These are phyloP conservation scores for Postia placenta DNA, from an alignment of 768 basidiomycete species.

Conservation along the genomic window DNA sequence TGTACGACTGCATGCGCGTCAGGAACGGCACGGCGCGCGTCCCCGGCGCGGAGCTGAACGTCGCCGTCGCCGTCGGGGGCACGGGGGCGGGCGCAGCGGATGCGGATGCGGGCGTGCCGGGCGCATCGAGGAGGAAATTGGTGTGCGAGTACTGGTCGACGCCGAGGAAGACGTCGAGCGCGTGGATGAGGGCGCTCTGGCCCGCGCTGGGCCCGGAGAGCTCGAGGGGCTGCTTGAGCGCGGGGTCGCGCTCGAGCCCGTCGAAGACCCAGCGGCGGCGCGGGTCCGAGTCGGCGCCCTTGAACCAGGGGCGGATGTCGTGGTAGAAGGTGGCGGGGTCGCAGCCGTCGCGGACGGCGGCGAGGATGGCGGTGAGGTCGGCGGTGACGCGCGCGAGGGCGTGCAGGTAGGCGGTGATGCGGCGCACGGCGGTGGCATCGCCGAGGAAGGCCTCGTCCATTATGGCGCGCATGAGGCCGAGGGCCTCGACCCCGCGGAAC, in stretches of 20 bases:
- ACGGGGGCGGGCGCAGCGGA: slow-evolving; percentile 19
- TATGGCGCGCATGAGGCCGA: slow-evolving; percentile 77
- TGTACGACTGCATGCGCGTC: slow-evolving; percentile 50
- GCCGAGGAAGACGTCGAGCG: slow-evolving; percentile 48
- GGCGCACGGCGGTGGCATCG: slow-evolving; percentile 39
- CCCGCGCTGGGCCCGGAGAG: slow-evolving; percentile 56
- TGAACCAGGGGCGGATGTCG: slow-evolving; percentile 58
- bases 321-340: slow-evolving; percentile 61
- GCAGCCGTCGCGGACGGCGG: slow-evolving; percentile 62
- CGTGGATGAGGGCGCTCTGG: slow-evolving; percentile 55
- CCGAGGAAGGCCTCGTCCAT: slow-evolving; percentile 87
- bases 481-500: slow-evolving; percentile 74
- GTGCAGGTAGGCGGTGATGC: slow-evolving; percentile 55
- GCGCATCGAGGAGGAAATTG: slow-evolving; percentile 5
- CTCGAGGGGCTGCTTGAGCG: slow-evolving; percentile 28
- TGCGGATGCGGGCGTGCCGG: not conserved
- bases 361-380: slow-evolving; percentile 53
- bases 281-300: slow-evolving; percentile 40
- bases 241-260: slow-evolving; percentile 32
- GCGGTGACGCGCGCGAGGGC: slow-evolving; percentile 61
- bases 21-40: slow-evolving; percentile 32
- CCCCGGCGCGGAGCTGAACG: slow-evolving; percentile 11
- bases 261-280: slow-evolving; percentile 36
- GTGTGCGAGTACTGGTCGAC: slow-evolving; percentile 36
- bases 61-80: slow-evolving; percentile 16